Evolutionary conservation across 176 grass and related monocot genomes (phyloP), one percentile per base, ranked within the genome.

Genomic region (Puccinellia tenuiflora): DNA sequence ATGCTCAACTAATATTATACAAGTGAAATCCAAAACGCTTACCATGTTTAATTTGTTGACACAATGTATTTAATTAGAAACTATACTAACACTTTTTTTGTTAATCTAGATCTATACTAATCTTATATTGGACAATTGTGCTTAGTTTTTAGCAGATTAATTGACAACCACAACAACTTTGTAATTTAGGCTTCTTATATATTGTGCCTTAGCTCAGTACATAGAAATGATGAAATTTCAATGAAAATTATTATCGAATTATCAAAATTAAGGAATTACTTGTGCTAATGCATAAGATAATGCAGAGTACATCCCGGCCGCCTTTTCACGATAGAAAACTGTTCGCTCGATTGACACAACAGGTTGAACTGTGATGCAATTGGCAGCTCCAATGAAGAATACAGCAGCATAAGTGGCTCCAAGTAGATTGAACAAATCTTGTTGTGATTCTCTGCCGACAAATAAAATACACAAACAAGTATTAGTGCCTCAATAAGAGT

Each of bases 201-300:
- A n/a, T n/a, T n/a, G n/a, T n/a, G n/a, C n/a, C n/a, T n/a, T n/a
- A n/a, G n/a, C n/a, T n/a, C n/a, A n/a, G 29, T 62, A 40, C 20
- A 85, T 57, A 16, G 17, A 61, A 51, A 40, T 26, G 38, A 65
- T 37, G 20, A 38, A 15, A 73, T 73, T 38, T 30, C 31, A 73
- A 43, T 40, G 30, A 53, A 53, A 29, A 18, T 38, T 17, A n/a
- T 40, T 16, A 16, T 2, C 7, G 15, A 24, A 25, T 30, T 16
- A 60, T 55, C 28, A 88, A 34, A 20, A 56, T n/a, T n/a, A n/a
- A n/a, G n/a, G n/a, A 52, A 71, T 73, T 43, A 97, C 94, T 84
- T 94, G 94, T 60, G 92, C 89, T 87, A 97, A 92, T 55, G 94
- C 94, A 45, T 94, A 97, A n/a, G n/a, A n/a, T n/a, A n/a, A n/a